Conservation (phyloP, 2,329 filamentous ascomycete species). For the Alternaria tenuissima region DNA sequence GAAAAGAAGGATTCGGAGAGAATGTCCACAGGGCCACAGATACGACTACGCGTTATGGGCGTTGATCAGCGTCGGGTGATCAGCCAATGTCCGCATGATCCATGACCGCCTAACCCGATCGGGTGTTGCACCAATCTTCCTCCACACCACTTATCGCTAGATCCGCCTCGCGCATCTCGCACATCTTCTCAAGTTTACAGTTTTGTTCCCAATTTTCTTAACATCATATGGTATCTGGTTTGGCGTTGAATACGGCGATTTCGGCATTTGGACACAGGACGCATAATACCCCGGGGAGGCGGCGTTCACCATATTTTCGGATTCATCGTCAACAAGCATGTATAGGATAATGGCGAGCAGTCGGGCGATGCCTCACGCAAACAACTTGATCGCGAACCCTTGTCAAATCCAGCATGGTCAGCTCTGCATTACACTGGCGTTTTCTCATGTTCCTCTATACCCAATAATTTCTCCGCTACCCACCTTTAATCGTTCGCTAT, state of each 20-base stretch:
- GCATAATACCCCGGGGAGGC: conserved; percentile 46
- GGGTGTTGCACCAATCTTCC: conserved; percentile 25
- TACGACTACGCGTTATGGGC: conserved; percentile 31
- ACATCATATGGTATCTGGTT: conserved; percentile 17
- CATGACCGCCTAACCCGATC: conserved; percentile 30
- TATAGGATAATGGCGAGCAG: conserved; percentile 18
- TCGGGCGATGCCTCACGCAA: conserved; percentile 24
- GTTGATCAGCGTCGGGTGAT: conserved; percentile 44
- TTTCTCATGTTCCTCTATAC: conserved; percentile 5
- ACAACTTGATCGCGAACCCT: conserved; percentile 23
- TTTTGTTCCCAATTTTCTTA: conserved; percentile 13
- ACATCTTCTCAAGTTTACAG: conserved; percentile 18
- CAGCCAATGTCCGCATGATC: conserved; percentile 44
- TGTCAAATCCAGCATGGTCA: conserved; percentile 17
- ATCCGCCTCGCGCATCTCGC: conserved; percentile 36
- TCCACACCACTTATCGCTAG: conserved; percentile 38
- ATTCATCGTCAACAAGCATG: conserved; percentile 19
- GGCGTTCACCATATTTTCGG: conserved; percentile 36
- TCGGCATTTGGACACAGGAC: conserved; percentile 30
- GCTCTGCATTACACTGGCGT: conserved; percentile 29
- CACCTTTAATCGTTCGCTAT: conserved; percentile 15
- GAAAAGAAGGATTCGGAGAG: conserved; percentile 13
- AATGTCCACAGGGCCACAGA: conserved; percentile 23
- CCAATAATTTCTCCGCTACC: background rate
- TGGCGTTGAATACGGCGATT: conserved; percentile 26